phyloP scores from a whole-genome alignment of 768 basidiomycete species.

The Boletus subparvulus region DNA sequence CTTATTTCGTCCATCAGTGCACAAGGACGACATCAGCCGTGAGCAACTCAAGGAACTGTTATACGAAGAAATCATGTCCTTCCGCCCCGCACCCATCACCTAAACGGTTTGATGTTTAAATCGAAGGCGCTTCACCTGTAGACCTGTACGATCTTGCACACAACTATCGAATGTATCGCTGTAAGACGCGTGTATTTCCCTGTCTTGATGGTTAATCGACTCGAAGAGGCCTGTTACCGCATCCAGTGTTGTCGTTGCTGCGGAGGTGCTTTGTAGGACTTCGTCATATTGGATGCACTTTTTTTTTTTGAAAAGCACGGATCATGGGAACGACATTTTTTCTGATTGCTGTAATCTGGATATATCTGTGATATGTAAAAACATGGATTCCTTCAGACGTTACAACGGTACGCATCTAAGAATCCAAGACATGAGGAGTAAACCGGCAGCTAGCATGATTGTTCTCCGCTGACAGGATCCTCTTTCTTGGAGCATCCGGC shows the following conservation, averaged over 20 bases:
- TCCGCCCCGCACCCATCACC: conserved; percentile 63
- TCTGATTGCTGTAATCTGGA: conserved; percentile 7
- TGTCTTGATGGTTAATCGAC: neutral
- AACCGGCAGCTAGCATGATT: neutral
- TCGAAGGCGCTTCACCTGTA: neutral
- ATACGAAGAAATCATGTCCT: conserved; percentile 93
- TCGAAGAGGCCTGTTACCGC: neutral
- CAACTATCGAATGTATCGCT: conserved; percentile 3
- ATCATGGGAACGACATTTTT: neutral
- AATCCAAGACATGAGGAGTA: neutral
- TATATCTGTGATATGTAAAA: conserved; percentile 10
- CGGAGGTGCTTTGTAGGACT: neutral
- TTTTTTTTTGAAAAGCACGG: conserved; percentile 3
- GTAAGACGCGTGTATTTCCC: conserved; percentile 1
- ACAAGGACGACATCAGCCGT: conserved; percentile 94
- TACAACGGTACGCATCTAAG: neutral
- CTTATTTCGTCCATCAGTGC: conserved; percentile 46
- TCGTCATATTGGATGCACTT: neutral
- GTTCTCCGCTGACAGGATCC: neutral
- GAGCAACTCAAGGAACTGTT: conserved; percentile 94
- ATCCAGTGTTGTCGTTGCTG: neutral
- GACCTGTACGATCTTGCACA: neutral
- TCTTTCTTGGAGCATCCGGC: neutral
- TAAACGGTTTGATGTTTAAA: conserved; percentile 12
- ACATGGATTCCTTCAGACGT: neutral